Evolutionary conservation across 257 asterid species (phyloP), one percentile per base, ranked within the genome.

Genomic region (Fraxinus excelsior): DNA sequence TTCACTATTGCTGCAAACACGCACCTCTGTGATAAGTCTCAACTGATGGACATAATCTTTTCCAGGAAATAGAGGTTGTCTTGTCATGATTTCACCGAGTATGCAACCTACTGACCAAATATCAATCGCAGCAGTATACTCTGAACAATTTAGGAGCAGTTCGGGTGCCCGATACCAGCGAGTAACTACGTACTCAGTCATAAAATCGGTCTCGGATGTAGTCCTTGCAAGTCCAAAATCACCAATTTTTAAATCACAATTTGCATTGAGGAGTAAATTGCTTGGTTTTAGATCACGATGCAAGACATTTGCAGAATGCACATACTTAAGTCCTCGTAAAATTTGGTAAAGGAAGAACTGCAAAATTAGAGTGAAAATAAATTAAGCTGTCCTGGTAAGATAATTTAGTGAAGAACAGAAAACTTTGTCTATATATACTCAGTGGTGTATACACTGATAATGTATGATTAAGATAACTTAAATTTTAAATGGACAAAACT

Each of bases 101-200:
- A 95, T 93, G 92, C 99, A 95, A 81, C 98, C 99, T 0, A 95
- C 99, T 3, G 99, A 95, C 99, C 99, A 95, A 67, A 91, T 93
- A 83, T 95, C 99, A 14, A 95, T 93, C 1, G 99, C 97, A 53
- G 98, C 97, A 1, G 99, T 95, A 89, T 95, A 95, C 75, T 95
- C 99, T 0, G 97, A 95, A 75, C 99, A 93, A 75, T 95, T 95
- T n/a, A 95, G 78, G 65, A 95, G 97, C 87, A 95, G 91, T 71
- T 95, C 99, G 0, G 99, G 99, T 19, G 98, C 99, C 71, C 99
- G 87, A 72, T 95, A 95, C 99, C 99, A 95, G 53, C 98, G 97
- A 78, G 99, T 90, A 67, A 95, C 99, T n/a, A 95, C 98, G 40
- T 95, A 95, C 85, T 95, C 99, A 2, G 99, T 95, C 98, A 95